Conservation (phyloP, 441 rosid species). For the Pelargonium cotyledonis region DNA sequence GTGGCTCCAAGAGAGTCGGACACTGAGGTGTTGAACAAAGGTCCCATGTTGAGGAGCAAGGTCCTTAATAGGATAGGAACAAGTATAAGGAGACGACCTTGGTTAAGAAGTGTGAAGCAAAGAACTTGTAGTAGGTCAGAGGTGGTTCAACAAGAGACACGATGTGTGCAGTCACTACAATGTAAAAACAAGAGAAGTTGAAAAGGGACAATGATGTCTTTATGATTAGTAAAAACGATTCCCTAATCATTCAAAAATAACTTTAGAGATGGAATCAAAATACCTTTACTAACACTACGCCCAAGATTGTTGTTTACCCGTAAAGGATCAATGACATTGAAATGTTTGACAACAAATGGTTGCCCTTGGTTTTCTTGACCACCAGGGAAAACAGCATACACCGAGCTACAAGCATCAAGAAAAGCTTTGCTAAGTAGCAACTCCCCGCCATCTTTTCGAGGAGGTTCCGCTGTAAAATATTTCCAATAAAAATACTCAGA, state of each 20-base stretch:
- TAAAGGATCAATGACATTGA: slow-evolving; percentile 97
- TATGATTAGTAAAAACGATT: background rate
- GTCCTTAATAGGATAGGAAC: no score
- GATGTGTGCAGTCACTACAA: background rate
- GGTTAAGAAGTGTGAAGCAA: no score
- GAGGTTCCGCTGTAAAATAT: slow-evolving; percentile 69
- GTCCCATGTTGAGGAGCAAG: no score
- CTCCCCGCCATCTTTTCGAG: slow-evolving; percentile 75
- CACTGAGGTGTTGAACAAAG: no score
- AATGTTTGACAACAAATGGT: slow-evolving; percentile 74
- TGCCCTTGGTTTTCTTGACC: slow-evolving; percentile 75
- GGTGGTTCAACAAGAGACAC: no score
- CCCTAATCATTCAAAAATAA: background rate
- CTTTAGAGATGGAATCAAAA: background rate
- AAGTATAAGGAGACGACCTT: no score
- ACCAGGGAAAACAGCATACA: slow-evolving; percentile 61
- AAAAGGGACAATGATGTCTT: background rate
- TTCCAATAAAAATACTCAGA: slow-evolving; percentile 19
- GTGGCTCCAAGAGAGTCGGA: no score
- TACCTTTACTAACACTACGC: slow-evolving; percentile 99
- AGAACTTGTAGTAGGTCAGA: no score
- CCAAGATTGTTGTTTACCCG: slow-evolving; percentile 98
- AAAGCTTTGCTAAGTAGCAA: slow-evolving; percentile 52
- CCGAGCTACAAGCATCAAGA: slow-evolving; percentile 69
- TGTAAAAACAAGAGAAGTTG: background rate